Base-by-base conservation (phyloP, 2,329 filamentous ascomycete genomes). In the Claviceps pusilla region DNA sequence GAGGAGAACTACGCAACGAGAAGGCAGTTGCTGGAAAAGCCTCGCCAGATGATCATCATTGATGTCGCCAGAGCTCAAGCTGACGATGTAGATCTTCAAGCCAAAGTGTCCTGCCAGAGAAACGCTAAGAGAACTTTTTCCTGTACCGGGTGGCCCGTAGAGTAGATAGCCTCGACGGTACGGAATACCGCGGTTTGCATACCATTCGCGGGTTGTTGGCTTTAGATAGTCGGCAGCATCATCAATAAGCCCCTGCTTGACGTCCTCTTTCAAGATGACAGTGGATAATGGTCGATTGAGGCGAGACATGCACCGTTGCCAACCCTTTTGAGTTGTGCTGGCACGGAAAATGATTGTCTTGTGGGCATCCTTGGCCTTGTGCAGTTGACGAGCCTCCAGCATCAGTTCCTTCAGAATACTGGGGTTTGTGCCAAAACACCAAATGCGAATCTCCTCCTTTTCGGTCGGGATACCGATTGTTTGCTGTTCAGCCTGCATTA, bases 111-210 rank as follows among this genome's bases (percentile, higher is more conserved):
- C 85, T 0, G 85, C 83, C 51, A 87, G 73, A 0, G 85, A 84
- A 46, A 88, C 76, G 58, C 79, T 83, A 1, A 89, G 73, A 48
- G 82, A 86, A 48, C 81, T 86, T 68, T 91, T 93, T 14, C 87
- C 87, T 0, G 86, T 90, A 35, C 87, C 87, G 0, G 87, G 87
- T 0, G 87, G 87, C 0, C 89, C 89, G 59, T 90, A 75, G 16
- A 95, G 80, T 0, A 95, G 77, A 62, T 93, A 95, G 0, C 89
- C 89, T 4, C 89, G 77, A 14, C 89, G 79, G 65, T 94, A 94
- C 0, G 89, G 89, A 35, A 95, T 91, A 0, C 89, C 89, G 7
- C 88, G 78, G 59, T 87, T 85, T 0, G 83, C 76, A 64, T 95
- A 95, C 87, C 88, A 95, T n/a, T 82, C 75, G 48, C 78, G 73